These are phyloP conservation scores for Thraustochytrium sp. DNA, from an alignment of 352 stramenopile species.

Conservation along the genomic window DNA sequence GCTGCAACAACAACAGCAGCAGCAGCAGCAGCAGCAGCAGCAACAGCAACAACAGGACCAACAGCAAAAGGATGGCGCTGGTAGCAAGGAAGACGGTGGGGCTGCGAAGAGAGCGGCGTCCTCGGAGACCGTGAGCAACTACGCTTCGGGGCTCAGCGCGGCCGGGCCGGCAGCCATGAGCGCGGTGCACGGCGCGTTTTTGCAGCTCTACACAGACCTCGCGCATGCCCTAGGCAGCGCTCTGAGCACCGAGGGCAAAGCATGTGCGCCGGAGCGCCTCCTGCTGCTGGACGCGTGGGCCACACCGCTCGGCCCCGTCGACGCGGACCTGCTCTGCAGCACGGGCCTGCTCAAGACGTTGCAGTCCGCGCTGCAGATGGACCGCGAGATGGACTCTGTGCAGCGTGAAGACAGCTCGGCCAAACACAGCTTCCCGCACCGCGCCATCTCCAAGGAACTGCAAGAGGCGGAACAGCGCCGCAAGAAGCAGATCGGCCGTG, in stretches of 20 bases:
- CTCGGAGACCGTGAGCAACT: not conserved
- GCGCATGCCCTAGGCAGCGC: not conserved
- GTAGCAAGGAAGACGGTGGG: too few species aligned
- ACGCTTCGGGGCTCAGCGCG: not conserved
- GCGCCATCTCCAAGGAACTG: not conserved
- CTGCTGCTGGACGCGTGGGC: constrained; percentile 31
- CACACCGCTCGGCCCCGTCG: not conserved
- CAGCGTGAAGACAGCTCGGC: not conserved
- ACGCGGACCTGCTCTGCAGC: not conserved
- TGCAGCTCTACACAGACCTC: not conserved
- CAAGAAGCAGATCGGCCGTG: constrained; percentile 19
- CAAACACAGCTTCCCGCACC: not conserved
- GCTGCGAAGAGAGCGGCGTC: too few species aligned
- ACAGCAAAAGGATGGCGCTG: not conserved
- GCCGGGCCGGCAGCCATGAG: not conserved
- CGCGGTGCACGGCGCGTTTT: not conserved
- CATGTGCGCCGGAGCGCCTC: constrained; percentile 19
- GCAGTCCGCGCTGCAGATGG: constrained; percentile 15
- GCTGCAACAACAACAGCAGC: not conserved
- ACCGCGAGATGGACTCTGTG: constrained; percentile 4
- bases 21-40: not conserved
- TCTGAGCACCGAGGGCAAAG: not conserved
- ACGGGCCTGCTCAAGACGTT: constrained; percentile 6
- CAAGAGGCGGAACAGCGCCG: not conserved
- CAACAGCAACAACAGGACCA: not conserved